Conservation (phyloP, 2,329 filamentous ascomycete species). For the Raffaelea ambrosiae region DNA sequence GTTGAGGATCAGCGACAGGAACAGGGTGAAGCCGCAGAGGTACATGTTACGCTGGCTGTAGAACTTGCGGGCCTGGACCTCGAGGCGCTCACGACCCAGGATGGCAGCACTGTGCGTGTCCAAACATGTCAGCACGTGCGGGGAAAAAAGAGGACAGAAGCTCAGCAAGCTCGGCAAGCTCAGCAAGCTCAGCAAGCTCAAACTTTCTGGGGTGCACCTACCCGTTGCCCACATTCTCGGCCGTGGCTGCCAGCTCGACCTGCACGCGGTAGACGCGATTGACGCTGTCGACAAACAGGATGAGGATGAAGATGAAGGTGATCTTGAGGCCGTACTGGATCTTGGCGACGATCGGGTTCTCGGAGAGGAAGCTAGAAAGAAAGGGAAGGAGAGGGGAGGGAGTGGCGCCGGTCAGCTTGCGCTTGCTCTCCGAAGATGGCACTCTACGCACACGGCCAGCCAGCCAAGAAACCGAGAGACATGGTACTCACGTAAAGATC, state of each 20-base stretch:
- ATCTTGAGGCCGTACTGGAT: constrained; percentile 98
- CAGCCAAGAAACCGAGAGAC: background rate
- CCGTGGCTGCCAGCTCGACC: constrained; percentile 68
- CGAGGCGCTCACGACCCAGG: constrained; percentile 89
- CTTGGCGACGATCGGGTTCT: constrained; percentile 76
- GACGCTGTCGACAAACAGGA: constrained; percentile 96
- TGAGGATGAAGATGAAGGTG: constrained; percentile 97
- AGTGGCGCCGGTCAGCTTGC: too few species aligned
- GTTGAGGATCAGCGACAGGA: constrained; percentile 97
- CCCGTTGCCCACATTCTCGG: constrained; percentile 47
- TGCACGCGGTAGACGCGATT: constrained; percentile 94
- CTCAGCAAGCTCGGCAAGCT: background rate
- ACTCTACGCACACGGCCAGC: too few species aligned
- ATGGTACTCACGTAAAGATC: constrained; percentile 60
- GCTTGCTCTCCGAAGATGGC: too few species aligned
- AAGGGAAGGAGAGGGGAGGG: background rate
- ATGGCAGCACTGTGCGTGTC: constrained; percentile 49
- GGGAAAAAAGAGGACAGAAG: background rate
- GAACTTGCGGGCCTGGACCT: constrained; percentile 99
- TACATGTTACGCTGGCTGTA: constrained; percentile 99
- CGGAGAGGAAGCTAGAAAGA: constrained; percentile 72
- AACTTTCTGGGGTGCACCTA: constrained; percentile 44
- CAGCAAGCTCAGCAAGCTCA: background rate
- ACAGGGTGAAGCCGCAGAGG: constrained; percentile 97
- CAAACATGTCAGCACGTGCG: constrained; percentile 14